Base-by-base conservation (phyloP, 1,284 basidiomycete genomes). In the Xerocomus minutiporus region DNA sequence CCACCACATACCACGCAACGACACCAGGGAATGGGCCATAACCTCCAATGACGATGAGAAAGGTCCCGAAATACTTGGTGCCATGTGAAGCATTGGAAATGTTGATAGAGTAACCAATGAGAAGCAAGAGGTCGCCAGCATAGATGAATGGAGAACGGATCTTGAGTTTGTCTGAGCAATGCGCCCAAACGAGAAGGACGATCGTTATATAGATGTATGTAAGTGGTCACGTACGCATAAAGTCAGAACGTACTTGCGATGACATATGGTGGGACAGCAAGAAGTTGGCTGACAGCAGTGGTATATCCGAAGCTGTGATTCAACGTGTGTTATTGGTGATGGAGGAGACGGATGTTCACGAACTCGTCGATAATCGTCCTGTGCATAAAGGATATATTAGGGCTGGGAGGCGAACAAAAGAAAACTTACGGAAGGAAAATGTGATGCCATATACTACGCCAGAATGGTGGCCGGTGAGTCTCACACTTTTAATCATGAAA, bases 251-350 rank as follows among this genome's bases (percentile, higher is more conserved):
- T 60, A 83, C 83, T 79, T 0, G 82, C 82, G 50, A 79, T 71
- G 29, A 83, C 66, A 61, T 88, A 88, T 15, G 84, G 81, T 0
- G 87, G 87, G 0, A 88, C 79, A 0, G 85, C 86, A 28, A 88
- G 73, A 1, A 89, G 72, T 59, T 88, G 83, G 52, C 78, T 82
- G 55, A 84, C 73, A 0, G 82, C 70, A 3, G 79, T 70, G 9
- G 71, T 68, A 61, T 79, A 79, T 7, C 82, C 84, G 53, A 86
- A 86, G 29, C 79, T 82, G 25, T 53, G 15, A 53, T 51, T 32
- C 36, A 43, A 46, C 15, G 35, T 56, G 25, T 42, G 47, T 25
- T 39, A 41, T 9, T 20, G 23, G 28, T 31, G 17, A 49, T 25
- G 38, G 2, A 36, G 43, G 25, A 51, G 31, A 13, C 38, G 17